Percentiles rank a stretch among this genome's conserved stretches.
phyloP scores from a whole-genome alignment of 139 green algal genomes.

The Yamagishiella unicocca region DNA sequence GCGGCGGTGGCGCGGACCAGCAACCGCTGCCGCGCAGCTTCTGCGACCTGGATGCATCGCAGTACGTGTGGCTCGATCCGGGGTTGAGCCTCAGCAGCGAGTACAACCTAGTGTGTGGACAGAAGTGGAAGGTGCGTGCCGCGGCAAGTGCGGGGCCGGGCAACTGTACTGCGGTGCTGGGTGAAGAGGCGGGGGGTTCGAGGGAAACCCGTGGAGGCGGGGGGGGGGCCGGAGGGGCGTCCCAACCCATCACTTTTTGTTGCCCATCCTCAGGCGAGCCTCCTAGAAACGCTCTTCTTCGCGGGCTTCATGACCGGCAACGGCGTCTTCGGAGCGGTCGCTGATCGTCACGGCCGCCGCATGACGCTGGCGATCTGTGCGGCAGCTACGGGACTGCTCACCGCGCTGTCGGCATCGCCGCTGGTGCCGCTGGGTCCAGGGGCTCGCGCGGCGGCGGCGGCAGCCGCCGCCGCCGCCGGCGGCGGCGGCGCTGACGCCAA shows the following conservation, averaged over 20 bases:
- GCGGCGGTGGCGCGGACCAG: neutral
- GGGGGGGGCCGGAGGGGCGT: no score
- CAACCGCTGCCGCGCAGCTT: neutral
- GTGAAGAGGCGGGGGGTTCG: no score
- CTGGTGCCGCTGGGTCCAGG: neutral
- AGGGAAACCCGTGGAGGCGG: no score
- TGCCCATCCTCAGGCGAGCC: neutral
- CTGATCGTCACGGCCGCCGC: constrained; percentile 32
- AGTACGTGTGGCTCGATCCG: constrained; percentile 6
- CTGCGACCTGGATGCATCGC: neutral
- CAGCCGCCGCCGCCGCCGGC: neutral
- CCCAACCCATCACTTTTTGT: no score
- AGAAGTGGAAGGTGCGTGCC: constrained; percentile 21
- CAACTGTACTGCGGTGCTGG: no score
- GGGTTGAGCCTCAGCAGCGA: neutral
- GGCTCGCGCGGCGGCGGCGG: neutral
- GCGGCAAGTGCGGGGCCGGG: no score
- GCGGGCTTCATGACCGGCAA: constrained; percentile 46
- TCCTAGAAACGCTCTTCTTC: constrained; percentile 46
- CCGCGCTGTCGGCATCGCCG: constrained; percentile 4
- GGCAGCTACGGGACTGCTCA: neutral
- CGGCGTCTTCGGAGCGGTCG: constrained; percentile 3
- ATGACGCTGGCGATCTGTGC: neutral
- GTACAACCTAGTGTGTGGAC: constrained; percentile 34
- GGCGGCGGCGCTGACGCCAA: neutral